These are phyloP conservation scores for Xylaria nigripes DNA, from an alignment of 495 filamentous ascomycete species.

Conservation along the genomic window DNA sequence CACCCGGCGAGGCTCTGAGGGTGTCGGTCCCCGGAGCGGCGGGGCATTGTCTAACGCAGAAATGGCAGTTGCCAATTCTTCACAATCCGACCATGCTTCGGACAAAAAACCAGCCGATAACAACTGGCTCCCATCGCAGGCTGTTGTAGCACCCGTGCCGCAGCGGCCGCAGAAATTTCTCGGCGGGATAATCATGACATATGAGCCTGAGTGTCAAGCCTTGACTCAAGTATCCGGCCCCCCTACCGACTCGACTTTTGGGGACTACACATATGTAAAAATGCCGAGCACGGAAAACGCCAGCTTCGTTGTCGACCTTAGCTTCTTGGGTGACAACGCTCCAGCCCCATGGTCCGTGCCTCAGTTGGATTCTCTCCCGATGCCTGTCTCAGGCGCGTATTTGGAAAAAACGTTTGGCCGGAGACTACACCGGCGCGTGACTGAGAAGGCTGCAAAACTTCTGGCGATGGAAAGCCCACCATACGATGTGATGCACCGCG, in stretches of 20 bases:
- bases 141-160: not conserved
- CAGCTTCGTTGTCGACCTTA: constrained; percentile 21
- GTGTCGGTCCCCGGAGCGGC: constrained; percentile 13
- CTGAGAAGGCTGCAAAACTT: constrained; percentile 57
- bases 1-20: constrained; percentile 27
- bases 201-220: constrained; percentile 1
- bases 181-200: constrained; percentile 10
- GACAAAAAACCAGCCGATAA: not conserved
- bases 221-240: not conserved
- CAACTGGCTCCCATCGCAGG: not conserved
- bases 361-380: constrained; percentile 27
- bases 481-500: constrained; percentile 39
- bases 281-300: constrained; percentile 30
- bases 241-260: not conserved
- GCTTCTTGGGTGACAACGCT: constrained; percentile 6
- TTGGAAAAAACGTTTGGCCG: constrained; percentile 65
- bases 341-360: constrained; percentile 15
- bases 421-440: constrained; percentile 55
- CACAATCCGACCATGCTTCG: not conserved
- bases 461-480: constrained; percentile 47
- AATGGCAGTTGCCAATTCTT: not conserved
- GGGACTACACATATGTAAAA: constrained; percentile 28
- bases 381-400: constrained; percentile 42
- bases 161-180: constrained; percentile 6
- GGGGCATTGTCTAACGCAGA: not conserved